phyloP scores from a whole-genome alignment of 2,329 filamentous ascomycete genomes.

The Aplosporella prunicola region DNA sequence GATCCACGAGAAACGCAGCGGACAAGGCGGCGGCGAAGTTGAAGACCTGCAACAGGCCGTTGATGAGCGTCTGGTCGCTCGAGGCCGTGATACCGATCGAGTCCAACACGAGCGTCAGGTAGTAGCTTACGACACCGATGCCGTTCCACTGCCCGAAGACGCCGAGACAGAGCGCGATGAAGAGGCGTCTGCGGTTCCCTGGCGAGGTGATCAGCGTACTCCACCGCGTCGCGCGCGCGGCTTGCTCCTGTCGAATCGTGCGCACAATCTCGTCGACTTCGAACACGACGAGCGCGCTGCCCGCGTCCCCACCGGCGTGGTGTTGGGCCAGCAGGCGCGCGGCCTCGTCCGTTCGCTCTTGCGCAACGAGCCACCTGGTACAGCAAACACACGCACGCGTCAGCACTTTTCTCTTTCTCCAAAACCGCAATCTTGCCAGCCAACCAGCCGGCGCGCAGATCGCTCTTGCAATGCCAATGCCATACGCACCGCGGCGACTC shows the following conservation, averaged over 20 bases:
- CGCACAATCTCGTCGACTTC: conserved; percentile 5
- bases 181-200: conserved; percentile 45
- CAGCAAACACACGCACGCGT: too few species aligned
- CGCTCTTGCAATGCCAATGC: too few species aligned
- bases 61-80: conserved; percentile 33
- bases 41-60: conserved; percentile 31
- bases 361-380: conserved; percentile 48
- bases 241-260: conserved; percentile 4
- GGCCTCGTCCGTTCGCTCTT: conserved; percentile 45
- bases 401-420: too few species aligned
- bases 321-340: conserved; percentile 45
- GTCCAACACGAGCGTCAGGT: conserved; percentile 26
- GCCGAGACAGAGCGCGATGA: conserved; percentile 44
- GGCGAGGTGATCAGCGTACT: conserved; percentile 6
- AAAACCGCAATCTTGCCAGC: too few species aligned
- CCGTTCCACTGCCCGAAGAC: conserved; percentile 52
- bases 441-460: too few species aligned
- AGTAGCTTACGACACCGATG: conserved; percentile 41
- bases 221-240: conserved; percentile 1
- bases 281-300: conserved; percentile 1
- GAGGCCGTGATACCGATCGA: conserved; percentile 26
- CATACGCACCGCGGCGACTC: conserved; percentile 49
- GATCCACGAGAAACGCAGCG: conserved; percentile 26
- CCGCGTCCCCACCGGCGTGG: conserved; percentile 37
- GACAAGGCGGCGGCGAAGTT: conserved; percentile 9